Evolutionary conservation across 495 filamentous ascomycete genomes (phyloP).

Genomic region (Choiromyces venosus): DNA sequence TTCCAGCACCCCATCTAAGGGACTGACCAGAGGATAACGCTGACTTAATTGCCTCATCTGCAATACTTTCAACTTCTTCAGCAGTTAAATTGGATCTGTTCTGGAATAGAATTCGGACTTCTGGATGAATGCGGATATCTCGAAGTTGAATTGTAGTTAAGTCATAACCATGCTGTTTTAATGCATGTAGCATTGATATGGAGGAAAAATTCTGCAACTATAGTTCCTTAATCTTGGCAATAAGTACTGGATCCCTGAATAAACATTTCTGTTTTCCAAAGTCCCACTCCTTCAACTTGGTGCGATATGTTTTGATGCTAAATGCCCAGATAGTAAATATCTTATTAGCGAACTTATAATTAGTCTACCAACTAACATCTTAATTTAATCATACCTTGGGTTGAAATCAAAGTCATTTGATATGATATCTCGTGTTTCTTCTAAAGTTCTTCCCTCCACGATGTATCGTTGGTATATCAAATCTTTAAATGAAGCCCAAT

Average conservation of each 20-base stretch:
- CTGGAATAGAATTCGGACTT: background rate
- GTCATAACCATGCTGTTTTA: background rate
- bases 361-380: background rate
- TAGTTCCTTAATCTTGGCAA: background rate
- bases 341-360: background rate
- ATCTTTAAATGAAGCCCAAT: background rate
- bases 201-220: conserved; percentile 5
- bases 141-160: background rate
- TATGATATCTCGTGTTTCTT: background rate
- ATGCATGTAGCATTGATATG: background rate
- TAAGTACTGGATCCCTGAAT: background rate
- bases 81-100: background rate
- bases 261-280: conserved; percentile 5
- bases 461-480: background rate
- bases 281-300: background rate
- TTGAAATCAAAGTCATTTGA: background rate
- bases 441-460: background rate
- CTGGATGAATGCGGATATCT: background rate
- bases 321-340: too few species aligned
- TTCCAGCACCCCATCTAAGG: background rate
- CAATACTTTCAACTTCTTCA: background rate
- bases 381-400: background rate
- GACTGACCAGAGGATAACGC: background rate
- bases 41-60: background rate
- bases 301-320: background rate